Percentiles rank a stretch among this genome's conserved stretches.
phyloP scores from a whole-genome alignment of 2,329 filamentous ascomycete species.

The Fusarium scirpi region DNA sequence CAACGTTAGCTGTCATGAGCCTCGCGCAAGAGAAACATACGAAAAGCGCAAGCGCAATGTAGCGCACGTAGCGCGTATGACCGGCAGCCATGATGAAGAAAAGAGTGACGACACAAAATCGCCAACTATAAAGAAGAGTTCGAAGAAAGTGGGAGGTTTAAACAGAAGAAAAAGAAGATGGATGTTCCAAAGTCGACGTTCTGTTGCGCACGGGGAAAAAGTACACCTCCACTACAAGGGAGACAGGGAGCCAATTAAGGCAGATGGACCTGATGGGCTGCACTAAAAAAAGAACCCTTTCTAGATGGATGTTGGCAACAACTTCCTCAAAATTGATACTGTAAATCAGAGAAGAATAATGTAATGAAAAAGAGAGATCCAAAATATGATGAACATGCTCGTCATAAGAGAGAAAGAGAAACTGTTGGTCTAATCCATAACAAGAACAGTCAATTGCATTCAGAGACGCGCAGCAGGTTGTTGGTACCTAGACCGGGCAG shows the following conservation, averaged over 20 bases:
- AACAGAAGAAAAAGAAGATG: conserved; percentile 37
- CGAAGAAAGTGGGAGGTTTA: conserved; percentile 16
- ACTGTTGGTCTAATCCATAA: background rate
- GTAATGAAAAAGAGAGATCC: background rate
- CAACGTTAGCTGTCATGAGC: conserved; percentile 14
- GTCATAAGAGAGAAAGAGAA: background rate
- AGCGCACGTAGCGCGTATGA: conserved; percentile 79
- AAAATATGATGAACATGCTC: background rate
- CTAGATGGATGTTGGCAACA: background rate
- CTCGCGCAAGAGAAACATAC: conserved; percentile 65
- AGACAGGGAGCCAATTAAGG: conserved; percentile 12
- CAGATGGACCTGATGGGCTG: conserved; percentile 14
- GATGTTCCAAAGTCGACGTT: conserved; percentile 35
- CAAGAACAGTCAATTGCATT: conserved; percentile 9
- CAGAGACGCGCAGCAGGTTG: conserved; percentile 12
- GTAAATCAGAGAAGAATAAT: background rate
- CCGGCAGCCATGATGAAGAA: conserved; percentile 69
- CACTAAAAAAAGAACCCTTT: conserved; percentile 21
- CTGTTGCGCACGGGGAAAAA: conserved; percentile 34
- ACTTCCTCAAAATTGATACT: background rate
- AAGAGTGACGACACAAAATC: conserved; percentile 31
- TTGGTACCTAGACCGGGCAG: background rate
- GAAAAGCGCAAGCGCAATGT: conserved; percentile 84
- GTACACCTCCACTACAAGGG: conserved; percentile 26
- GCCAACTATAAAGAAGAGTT: conserved; percentile 20